Base-by-base conservation (phyloP, 306 rosid species). In the Cicer cuneatum region DNA sequence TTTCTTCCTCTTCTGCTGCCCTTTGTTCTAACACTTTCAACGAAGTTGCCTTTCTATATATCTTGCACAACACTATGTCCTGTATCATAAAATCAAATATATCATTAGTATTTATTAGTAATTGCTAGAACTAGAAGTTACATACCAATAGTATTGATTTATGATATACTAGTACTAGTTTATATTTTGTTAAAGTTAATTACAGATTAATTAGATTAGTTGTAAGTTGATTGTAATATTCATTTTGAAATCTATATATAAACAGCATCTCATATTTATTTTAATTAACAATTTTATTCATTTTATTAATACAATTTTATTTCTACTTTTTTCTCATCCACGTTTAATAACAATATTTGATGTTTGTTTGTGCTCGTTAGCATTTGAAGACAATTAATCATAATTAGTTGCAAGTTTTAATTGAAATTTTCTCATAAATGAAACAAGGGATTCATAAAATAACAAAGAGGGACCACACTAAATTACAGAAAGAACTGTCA, bases 21-120 rank as follows among this genome's bases (percentile, higher is more conserved):
- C 96, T 94, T 76, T 91, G 90, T 80, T 94, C 99, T 8, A 94
- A 61, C 46, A 89, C 99, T 69, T 94, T 94, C 95, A 94, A 85
- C 0, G 99, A 92, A 71, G 99, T 94, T 66, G 99, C 99, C 86
- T 94, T 94, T 74, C 94, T 67, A 15, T 94, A 94, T 66, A 94
- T 90, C 85, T 92, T 94, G 87, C 99, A 94, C 21, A 94, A 49
- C 10, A 94, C 99, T 33, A 90, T 83, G 67, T 94, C 97, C 98
- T 94, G 85, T 5, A 45, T 48, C 15, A 75, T 3, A 59, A 6
- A 49, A 41, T 29, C 48, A 49, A 66, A 9, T 33, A 59, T 59
- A 3, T 57, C 11, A 33, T 69, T 69, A 70, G 35, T 43, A 7
- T 40, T 12, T 74, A 9, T 24, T 24, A 24, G 24, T 21, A 21